phyloP scores from a whole-genome alignment of 352 stramenopile genomes.

The Phytophthora hybrid region DNA sequence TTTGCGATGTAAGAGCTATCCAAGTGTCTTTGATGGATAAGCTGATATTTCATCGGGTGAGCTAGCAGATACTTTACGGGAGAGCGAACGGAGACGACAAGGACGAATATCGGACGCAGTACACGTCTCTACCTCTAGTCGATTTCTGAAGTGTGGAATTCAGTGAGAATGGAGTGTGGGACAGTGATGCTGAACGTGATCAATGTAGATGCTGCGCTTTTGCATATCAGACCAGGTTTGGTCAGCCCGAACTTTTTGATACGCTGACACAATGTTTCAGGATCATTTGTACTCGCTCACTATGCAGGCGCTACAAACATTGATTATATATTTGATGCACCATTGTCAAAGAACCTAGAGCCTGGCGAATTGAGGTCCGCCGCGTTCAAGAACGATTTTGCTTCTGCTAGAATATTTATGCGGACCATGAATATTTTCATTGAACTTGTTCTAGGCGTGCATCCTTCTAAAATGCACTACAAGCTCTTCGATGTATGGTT shows the following conservation, averaged over 20 bases:
- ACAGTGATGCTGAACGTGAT: background rate
- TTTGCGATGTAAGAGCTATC: background rate
- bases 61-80: background rate
- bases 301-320: background rate
- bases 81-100: background rate
- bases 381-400: background rate
- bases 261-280: background rate
- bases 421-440: background rate
- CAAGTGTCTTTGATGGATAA: background rate
- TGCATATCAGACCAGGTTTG: background rate
- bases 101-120: background rate
- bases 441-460: background rate
- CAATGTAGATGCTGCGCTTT: background rate
- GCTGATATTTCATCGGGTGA: background rate
- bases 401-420: background rate
- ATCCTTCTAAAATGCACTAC: too few relatives aligned
- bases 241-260: background rate
- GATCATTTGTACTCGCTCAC: background rate
- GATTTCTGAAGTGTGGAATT: background rate
- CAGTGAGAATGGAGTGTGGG: background rate
- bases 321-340: background rate
- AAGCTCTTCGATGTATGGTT: background rate
- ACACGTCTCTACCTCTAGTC: too few relatives aligned
- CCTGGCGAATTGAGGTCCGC: too few relatives aligned
- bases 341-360: too few relatives aligned